Percentiles rank a stretch among this genome's conserved stretches.
phyloP scores from a whole-genome alignment of 169 alveolate species.

The Plasmodium reichenowi region DNA sequence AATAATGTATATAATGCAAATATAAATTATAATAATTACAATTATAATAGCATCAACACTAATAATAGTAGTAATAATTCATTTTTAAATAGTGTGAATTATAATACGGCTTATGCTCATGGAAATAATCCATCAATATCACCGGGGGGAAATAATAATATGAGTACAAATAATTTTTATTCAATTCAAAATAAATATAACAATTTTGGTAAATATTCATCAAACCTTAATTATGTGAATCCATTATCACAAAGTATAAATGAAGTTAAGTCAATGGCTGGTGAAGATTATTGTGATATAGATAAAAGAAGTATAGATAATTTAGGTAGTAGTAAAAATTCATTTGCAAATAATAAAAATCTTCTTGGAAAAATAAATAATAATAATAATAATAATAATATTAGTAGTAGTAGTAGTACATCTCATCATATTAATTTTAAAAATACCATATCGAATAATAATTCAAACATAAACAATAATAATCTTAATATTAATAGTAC shows the following conservation, averaged over 20 bases:
- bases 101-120: background rate
- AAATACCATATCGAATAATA: conserved; percentile 16
- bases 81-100: conserved; percentile 28
- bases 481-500: conserved; percentile 11
- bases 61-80: background rate
- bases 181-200: conserved; percentile 22
- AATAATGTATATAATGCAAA: conserved; percentile 9
- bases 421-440: conserved; percentile 21
- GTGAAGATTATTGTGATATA: conserved; percentile 5
- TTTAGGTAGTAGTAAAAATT: background rate
- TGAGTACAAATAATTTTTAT: conserved; percentile 11
- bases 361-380: background rate
- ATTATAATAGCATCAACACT: background rate
- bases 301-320: conserved; percentile 23
- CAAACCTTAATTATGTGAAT: conserved; percentile 6
- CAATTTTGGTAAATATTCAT: conserved; percentile 19
- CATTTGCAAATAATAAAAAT: background rate
- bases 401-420: conserved; percentile 4
- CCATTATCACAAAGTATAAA: background rate
- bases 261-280: conserved; percentile 2
- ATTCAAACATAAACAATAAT: conserved; percentile 10
- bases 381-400: conserved; percentile 30
- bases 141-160: conserved; percentile 18
- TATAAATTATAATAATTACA: conserved; percentile 8
- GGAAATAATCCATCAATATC: conserved; percentile 3